Evolutionary conservation across 164 flowering plant species (phyloP).

Genomic region (Magnolia officinalis): DNA sequence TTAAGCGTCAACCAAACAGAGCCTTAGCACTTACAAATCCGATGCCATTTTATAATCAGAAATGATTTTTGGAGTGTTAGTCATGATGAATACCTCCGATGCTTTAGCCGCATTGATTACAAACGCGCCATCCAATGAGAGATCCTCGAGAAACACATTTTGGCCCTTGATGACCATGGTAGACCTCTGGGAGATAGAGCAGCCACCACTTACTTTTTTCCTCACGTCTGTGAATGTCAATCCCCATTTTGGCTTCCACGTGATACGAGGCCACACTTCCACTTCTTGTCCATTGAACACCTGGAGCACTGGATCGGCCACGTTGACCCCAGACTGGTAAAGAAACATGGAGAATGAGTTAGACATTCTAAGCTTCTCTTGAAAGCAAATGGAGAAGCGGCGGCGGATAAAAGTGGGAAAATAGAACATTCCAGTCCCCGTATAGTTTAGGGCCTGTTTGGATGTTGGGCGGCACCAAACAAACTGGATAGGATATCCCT

Average conservation of each 20-base stretch:
- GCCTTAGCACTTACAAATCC: too few species aligned
- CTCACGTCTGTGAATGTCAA: conserved; percentile 62
- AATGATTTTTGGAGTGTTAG: background rate
- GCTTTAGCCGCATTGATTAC: conserved; percentile 52
- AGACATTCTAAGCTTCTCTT: background rate
- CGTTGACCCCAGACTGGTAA: conserved; percentile 42
- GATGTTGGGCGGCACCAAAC: too few species aligned
- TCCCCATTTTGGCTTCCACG: conserved; percentile 93
- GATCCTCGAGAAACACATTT: conserved; percentile 52
- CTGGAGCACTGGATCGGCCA: conserved; percentile 61
- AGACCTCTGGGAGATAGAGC: conserved; percentile 70
- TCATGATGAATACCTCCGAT: conserved; percentile 55
- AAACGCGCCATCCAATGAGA: conserved; percentile 82
- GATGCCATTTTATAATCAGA: too few species aligned
- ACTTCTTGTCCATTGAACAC: conserved; percentile 89
- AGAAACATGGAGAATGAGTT: conserved; percentile 2
- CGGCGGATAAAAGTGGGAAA: background rate
- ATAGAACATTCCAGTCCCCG: background rate
- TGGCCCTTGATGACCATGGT: conserved; percentile 66
- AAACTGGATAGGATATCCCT: too few species aligned
- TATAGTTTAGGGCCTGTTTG: background rate
- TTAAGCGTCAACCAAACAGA: too few species aligned
- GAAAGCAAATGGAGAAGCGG: background rate
- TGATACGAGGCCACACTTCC: conserved; percentile 89
- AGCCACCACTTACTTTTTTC: conserved; percentile 57